Base-by-base conservation (phyloP, 306 rosid genomes). In the Vigna nakashimae region DNA sequence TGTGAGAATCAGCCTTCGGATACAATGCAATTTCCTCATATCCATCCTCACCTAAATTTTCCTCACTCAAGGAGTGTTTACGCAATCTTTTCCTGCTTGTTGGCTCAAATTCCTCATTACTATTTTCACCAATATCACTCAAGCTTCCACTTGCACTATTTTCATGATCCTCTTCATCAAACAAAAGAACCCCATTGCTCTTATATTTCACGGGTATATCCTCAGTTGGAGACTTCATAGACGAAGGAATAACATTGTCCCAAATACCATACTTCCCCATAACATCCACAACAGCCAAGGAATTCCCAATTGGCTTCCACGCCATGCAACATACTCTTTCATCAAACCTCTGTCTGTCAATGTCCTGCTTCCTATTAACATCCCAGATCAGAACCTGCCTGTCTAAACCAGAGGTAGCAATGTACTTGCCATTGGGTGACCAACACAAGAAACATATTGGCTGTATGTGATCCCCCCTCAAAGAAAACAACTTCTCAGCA, bases 371-470 rank as follows among this genome's bases (percentile, higher is more conserved):
- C 75, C 28, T 85, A 64, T 76, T 77, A 66, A 95, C 87, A 86
- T 95, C 99, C 99, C 98, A 95, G 3, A 95, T 90, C 70, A 95
- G 89, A 83, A 92, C 88, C 88, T 95, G 99, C 84, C 83, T 89
- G 74, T 95, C 99, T 71, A 91, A 84, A 77, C 97, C 84, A 67
- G 98, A 85, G 7, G 98, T 90, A 40, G 98, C 98, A 88, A 95
- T 82, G 85, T 92, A 95, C 79, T 91, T 90, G 0, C 98, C 98
- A 68, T 95, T 95, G 13, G 99, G 99, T 11, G 99, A 95, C 99
- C 99, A 92, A 43, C 96, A 83, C 90, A 95, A 82, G 84, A 79
- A 91, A 85, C 99, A 95, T 72, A 95, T 73, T 36, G 97, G 88
- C 45, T 91, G 88, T 13, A 71, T 52, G 49, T 95, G 99, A 77